phyloP scores from a whole-genome alignment of 768 basidiomycete species.

The Tylopilus intermedius region DNA sequence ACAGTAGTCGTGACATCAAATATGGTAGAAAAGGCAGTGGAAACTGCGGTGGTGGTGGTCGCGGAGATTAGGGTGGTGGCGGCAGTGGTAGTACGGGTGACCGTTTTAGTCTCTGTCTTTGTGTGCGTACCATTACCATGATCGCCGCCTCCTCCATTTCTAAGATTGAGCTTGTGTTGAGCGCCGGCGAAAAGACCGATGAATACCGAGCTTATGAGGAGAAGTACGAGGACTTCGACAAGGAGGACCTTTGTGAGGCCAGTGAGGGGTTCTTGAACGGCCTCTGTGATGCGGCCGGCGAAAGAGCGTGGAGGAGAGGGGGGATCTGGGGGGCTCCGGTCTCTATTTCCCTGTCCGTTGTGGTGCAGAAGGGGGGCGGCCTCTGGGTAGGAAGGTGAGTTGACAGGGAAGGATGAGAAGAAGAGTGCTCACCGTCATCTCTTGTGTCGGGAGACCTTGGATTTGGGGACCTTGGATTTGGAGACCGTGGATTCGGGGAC shows the following conservation, averaged over 20 bases:
- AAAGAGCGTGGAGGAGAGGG: constrained; percentile 35
- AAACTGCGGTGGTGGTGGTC: constrained; percentile 33
- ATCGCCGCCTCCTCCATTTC: constrained; percentile 31
- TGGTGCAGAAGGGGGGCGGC: constrained; percentile 59
- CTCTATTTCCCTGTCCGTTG: constrained; percentile 36
- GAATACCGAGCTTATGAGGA: constrained; percentile 82
- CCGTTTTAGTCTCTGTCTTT: constrained; percentile 29
- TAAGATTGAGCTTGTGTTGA: constrained; percentile 66
- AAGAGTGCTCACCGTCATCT: constrained; percentile 45
- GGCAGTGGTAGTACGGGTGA: constrained; percentile 30
- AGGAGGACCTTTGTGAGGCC: constrained; percentile 80
- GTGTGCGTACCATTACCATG: constrained; percentile 33
- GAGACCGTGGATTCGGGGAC: constrained; percentile 36
- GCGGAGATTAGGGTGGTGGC: constrained; percentile 28
- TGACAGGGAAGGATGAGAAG: not conserved
- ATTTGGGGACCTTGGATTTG: constrained; percentile 41
- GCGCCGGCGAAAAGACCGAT: constrained; percentile 91
- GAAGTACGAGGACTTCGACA: constrained; percentile 64
- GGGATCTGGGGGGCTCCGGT: constrained; percentile 29
- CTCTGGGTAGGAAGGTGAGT: constrained; percentile 39
- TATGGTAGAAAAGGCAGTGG: constrained; percentile 29
- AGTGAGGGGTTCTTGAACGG: constrained; percentile 75
- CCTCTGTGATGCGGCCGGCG: constrained; percentile 38
- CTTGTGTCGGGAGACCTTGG: constrained; percentile 46
- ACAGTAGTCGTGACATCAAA: constrained; percentile 35